Base-by-base conservation (phyloP, 768 basidiomycete genomes). In the Collybia mongolica region DNA sequence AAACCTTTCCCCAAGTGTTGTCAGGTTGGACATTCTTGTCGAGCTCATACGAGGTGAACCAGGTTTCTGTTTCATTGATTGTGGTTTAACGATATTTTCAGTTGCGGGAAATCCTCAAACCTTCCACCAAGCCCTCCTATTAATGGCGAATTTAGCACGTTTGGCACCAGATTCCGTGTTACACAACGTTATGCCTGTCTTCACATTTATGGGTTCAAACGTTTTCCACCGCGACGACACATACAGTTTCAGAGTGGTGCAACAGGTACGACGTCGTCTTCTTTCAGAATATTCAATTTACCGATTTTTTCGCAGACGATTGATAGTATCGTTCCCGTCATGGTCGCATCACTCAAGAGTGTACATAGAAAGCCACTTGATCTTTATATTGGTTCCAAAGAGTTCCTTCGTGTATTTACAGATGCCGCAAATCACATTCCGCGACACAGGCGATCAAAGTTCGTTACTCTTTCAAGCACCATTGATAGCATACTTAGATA, bases 161-260 rank as follows among this genome's bases (percentile, higher is more conserved):
- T 73, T 98, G 29, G 85, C 88, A 0, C 94, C 96, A 0, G 92
- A 95, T 49, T 90, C 93, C 9, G 92, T 96, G 24, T 75, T 98
- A 11, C 92, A 90, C 61, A 93, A 96, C 58, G 80, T 98, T 44
- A 97, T 99, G 92, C 96, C 97, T 3, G 86, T 99, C 39, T 98
- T 99, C 74, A 98, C 95, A 0, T 98, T 98, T 71, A 98, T 98
- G 93, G 96, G 97, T 17, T 92, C 95, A n/a, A 95, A 93, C 54
- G 86, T 98, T 15, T 91, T 98, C 73, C 96, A 97, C 62, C 81
- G 94, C 41, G 97, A 99, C 57, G 97, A 99, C 63, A 82, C 88
- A 0, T 95, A 96, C 69, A 95, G 90, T 62, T 96, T 97, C 75
- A 83, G 84, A 32, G 94, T 98, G 7, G 91, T 98, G 2, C 94